Evolutionary conservation across 73 alveolate genomes (phyloP).

Genomic region (Effrenium voratum): DNA sequence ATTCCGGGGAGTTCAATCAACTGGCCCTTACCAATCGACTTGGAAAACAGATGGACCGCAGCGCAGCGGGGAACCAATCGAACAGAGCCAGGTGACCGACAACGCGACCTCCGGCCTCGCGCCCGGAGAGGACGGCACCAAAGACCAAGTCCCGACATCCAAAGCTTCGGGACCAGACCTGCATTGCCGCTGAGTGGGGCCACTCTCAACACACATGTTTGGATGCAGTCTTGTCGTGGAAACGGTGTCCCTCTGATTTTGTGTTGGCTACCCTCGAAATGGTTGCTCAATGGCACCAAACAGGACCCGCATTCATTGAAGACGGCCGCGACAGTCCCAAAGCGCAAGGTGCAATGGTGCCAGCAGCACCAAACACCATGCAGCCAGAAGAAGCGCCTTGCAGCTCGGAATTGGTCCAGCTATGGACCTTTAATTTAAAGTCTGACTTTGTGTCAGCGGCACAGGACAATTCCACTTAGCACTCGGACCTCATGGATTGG

Average conservation of each 20-base stretch:
- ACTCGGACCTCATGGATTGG: not conserved
- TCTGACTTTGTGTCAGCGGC: not conserved
- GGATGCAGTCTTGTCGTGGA: too few relatives aligned
- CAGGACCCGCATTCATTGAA: too few relatives aligned
- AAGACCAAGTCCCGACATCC: constrained; percentile 17
- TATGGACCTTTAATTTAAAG: not conserved
- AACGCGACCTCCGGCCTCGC: constrained; percentile 9
- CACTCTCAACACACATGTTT: too few relatives aligned
- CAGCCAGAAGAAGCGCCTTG: constrained; percentile 15
- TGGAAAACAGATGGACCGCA: too few relatives aligned
- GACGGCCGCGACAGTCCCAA: too few relatives aligned
- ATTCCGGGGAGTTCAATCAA: too few relatives aligned
- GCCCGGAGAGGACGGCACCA: constrained; percentile 54
- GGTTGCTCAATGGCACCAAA: too few relatives aligned
- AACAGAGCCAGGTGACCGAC: too few relatives aligned
- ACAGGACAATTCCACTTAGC: not conserved
- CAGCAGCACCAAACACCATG: constrained; percentile 38
- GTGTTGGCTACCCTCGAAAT: too few relatives aligned
- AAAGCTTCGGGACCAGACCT: constrained; percentile 40
- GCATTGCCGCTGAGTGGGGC: not conserved
- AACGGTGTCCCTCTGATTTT: too few relatives aligned
- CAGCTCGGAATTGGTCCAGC: not conserved
- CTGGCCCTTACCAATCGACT: too few relatives aligned
- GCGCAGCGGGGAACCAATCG: too few relatives aligned
- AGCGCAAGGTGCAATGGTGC: not conserved